Evolutionary conservation across 305 asterid species (phyloP).

Genomic region (Fraxinus dipetala): DNA sequence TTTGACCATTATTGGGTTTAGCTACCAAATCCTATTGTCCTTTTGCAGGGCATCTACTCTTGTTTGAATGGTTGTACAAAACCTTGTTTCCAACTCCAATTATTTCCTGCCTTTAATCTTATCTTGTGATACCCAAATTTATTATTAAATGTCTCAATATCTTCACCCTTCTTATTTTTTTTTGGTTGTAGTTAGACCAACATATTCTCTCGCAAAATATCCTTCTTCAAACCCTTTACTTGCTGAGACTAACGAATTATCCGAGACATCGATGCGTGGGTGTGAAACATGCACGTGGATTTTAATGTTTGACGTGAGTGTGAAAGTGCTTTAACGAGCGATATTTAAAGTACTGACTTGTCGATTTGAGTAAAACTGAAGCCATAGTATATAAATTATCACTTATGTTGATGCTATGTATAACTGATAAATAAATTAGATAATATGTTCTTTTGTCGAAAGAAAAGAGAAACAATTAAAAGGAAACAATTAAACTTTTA

Average conservation of each 20-base stretch:
- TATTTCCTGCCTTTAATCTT: constrained; percentile 5
- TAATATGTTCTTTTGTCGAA: background rate
- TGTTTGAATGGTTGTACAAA: constrained; percentile 18
- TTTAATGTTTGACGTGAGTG: background rate
- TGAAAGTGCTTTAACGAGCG: background rate
- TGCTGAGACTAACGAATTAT: background rate
- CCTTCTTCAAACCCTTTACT: background rate
- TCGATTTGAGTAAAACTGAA: background rate
- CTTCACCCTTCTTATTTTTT: background rate
- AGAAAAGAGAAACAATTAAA: background rate
- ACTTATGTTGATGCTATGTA: background rate
- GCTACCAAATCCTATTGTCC: constrained; percentile 49
- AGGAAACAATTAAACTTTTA: background rate
- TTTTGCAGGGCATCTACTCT: constrained; percentile 21
- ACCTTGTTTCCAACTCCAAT: constrained; percentile 15
- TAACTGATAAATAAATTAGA: background rate
- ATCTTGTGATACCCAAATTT: background rate
- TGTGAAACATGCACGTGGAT: background rate
- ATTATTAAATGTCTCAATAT: background rate
- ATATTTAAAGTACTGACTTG: background rate
- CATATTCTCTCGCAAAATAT: background rate
- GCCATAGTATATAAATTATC: background rate
- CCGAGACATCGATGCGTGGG: background rate
- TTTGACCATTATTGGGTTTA: constrained; percentile 33
- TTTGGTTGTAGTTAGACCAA: background rate